Evolutionary conservation across 83 land plant species (phyloP).

Genomic region (Picea mariana): DNA sequence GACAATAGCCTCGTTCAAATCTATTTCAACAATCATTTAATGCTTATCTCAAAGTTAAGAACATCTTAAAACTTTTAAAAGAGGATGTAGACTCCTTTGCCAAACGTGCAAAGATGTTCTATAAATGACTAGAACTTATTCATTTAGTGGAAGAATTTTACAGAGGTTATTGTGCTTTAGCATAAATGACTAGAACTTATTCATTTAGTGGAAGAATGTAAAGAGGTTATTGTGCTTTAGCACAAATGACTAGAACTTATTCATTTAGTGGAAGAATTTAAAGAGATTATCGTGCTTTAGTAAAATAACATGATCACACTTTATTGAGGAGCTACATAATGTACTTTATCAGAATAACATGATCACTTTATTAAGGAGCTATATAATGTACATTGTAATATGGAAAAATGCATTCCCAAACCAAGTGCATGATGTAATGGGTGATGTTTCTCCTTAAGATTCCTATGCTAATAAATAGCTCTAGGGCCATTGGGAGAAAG

Average conservation of each 20-base stretch:
- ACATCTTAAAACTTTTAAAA: too few relatives aligned
- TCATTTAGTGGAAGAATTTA: conserved; percentile 56
- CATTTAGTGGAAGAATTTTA: conserved; percentile 57
- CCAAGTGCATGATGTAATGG: conserved; percentile 22
- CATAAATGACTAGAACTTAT: conserved; percentile 66
- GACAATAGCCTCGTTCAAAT: too few relatives aligned
- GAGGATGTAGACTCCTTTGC: conserved; percentile 49
- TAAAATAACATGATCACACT: background rate
- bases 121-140: conserved; percentile 65
- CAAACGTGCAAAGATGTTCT: conserved; percentile 72
- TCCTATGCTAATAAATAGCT: background rate
- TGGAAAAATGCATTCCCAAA: conserved; percentile 32
- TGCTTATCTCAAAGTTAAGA: too few relatives aligned
- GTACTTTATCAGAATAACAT: conserved; percentile 45
- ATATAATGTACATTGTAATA: conserved; percentile 28
- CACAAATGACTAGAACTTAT: conserved; percentile 66
- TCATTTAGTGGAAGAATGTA: conserved; percentile 54
- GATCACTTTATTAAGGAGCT: conserved; percentile 40
- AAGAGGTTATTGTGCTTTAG: conserved; percentile 46
- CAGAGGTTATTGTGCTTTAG: conserved; percentile 47
- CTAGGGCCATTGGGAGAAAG: conserved; percentile 10
- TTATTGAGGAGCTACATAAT: background rate
- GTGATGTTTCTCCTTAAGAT: conserved; percentile 7
- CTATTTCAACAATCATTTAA: too few relatives aligned
- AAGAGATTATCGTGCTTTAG: conserved; percentile 44